Evolutionary conservation across 345 rosid genomes (phyloP).

Genomic region (Sisymbrium irio): DNA sequence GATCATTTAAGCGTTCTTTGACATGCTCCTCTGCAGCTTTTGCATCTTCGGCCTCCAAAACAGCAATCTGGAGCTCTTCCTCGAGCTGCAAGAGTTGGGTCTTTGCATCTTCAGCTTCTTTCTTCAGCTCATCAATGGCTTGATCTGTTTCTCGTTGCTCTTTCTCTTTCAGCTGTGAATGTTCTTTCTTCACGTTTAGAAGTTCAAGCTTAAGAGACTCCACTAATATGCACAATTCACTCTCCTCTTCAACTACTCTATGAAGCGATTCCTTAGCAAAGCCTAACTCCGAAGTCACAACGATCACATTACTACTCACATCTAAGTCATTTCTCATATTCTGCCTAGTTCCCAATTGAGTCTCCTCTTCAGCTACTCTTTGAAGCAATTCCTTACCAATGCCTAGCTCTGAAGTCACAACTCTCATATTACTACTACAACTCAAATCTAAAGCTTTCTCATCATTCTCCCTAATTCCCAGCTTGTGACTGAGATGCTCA

Average conservation of each 20-base stretch:
- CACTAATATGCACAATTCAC: conserved; percentile 50
- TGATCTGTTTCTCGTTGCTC: conserved; percentile 62
- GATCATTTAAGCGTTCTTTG: conserved; percentile 50
- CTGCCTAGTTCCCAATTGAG: conserved; percentile 41
- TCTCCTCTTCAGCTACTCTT: conserved; percentile 71
- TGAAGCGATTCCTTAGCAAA: conserved; percentile 84
- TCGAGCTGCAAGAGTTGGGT: conserved; percentile 39
- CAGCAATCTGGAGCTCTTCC: conserved; percentile 61
- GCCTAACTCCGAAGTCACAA: conserved; percentile 75
- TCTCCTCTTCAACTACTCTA: conserved; percentile 81
- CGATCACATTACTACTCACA: conserved; percentile 41
- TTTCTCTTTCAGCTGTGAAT: conserved; percentile 57
- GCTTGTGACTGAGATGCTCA: conserved; percentile 53
- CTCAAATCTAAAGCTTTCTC: conserved; percentile 54
- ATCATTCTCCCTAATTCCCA: conserved; percentile 55
- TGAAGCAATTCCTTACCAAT: conserved; percentile 74
- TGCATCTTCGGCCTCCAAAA: conserved; percentile 73
- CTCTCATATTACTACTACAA: conserved; percentile 43
- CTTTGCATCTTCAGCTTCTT: conserved; percentile 61
- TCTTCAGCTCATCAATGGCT: conserved; percentile 57
- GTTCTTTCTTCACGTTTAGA: conserved; percentile 72
- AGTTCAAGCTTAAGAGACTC: conserved; percentile 74
- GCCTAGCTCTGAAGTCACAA: conserved; percentile 70
- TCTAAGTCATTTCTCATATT: conserved; percentile 33
- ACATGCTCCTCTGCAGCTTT: conserved; percentile 52